phyloP scores from a whole-genome alignment of 2,329 filamentous ascomycete species.

The Colletotrichum liaoningense region DNA sequence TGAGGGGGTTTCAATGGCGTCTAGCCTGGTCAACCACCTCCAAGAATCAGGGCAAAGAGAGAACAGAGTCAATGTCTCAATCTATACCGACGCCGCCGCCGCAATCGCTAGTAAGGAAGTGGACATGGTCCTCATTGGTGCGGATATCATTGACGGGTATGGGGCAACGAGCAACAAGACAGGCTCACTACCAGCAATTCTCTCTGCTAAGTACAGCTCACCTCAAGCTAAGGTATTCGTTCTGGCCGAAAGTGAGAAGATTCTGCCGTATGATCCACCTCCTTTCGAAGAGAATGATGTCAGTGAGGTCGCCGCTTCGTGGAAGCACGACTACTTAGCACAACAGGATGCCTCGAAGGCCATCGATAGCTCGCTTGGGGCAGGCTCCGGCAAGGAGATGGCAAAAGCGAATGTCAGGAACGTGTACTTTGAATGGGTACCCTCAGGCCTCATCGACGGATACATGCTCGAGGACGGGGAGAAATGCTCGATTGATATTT shows the following conservation, averaged over 20 bases:
- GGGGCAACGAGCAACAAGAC: constrained; percentile 76
- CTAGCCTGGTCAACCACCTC: constrained; percentile 47
- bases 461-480: constrained; percentile 68
- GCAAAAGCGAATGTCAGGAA: constrained; percentile 51
- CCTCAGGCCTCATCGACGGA: constrained; percentile 59
- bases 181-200: constrained; percentile 68
- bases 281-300: constrained; percentile 59
- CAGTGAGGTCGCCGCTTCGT: constrained; percentile 60
- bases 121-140: constrained; percentile 71
- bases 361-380: constrained; percentile 31
- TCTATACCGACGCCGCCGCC: constrained; percentile 71
- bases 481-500: constrained; percentile 52
- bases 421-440: constrained; percentile 72
- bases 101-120: constrained; percentile 63
- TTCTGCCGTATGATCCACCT: constrained; percentile 57
- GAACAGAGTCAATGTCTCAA: constrained; percentile 51
- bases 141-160: constrained; percentile 68
- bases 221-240: constrained; percentile 62
- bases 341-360: neutral
- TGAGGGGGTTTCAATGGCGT: constrained; percentile 70
- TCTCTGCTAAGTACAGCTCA: constrained; percentile 63
- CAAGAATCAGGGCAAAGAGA: constrained; percentile 38
- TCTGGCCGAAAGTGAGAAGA: constrained; percentile 71
- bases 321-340: constrained; percentile 45
- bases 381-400: neutral